Evolutionary conservation across 306 rosid genomes (phyloP), one percentile per base, ranked within the genome.

Genomic region (Coriaria nepalensis): DNA sequence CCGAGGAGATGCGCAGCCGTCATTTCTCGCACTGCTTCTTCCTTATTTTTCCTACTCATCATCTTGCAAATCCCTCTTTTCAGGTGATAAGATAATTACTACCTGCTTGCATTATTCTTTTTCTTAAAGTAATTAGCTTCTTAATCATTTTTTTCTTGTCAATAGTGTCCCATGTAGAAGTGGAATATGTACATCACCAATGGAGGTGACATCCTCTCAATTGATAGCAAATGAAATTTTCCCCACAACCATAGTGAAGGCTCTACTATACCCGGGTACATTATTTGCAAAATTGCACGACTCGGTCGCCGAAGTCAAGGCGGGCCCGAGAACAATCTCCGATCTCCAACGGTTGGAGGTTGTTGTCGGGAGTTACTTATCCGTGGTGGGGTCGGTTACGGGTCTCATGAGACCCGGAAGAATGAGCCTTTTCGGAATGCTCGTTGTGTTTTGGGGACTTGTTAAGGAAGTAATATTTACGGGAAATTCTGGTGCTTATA

Each of bases 21-120:
- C 53, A 68, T 83, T 33, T 69, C 77, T 47, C 59, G 71, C 56
- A 10, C 69, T 59, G 77, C 93, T 12, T 86, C 77, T 50, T 56
- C 43, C 12, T 52, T 53, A 4, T 81, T 71, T 74, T 86, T 86
- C 63, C 53, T 77, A 5, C 37, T 83, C 67, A 74, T 88, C 72
- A 55, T 88, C 61, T 65, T 76, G 54, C 96, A 88, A 68, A 47
- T 83, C 52, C 96, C 94, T 51, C 72, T 88, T 70, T 88, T 83
- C 88, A 83, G 96, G 96, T 83, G 68, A 63, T 56, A 11, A 12
- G 33, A 52, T 9, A n/a, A n/a, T n/a, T n/a, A n/a, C n/a, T n/a
- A n/a, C n/a, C n/a, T n/a, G n/a, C n/a, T n/a, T n/a, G n/a, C n/a
- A n/a, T n/a, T n/a, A n/a, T n/a, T n/a, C n/a, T n/a, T n/a, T n/a